Evolutionary conservation across 2,329 filamentous ascomycete species (phyloP), one percentile per base, ranked within the genome.

Genomic region (Pyrenochaeta sp.): DNA sequence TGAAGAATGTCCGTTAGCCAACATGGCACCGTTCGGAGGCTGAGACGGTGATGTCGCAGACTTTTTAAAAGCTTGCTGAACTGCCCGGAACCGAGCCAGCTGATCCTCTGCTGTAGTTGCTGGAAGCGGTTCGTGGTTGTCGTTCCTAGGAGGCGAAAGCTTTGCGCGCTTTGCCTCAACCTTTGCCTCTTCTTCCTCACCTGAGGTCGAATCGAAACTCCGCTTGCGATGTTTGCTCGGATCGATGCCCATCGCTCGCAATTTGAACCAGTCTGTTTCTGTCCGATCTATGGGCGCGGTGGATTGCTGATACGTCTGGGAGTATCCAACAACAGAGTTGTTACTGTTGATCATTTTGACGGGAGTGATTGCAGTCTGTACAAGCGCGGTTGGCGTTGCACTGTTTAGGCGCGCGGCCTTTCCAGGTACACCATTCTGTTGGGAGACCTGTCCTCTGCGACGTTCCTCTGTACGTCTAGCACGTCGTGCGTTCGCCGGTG

Each of bases 211-310:
- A 25, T 66, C 70, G 37, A 72, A 69, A 56, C 65, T 72, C 9
- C 70, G 74, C 60, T 75, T 77, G 28, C 69, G 70, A 44, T 67
- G 58, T 46, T 66, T 72, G 58, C 59, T 71, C 10, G 72, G 72
- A 55, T 82, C 78, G 45, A 84, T 71, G 8, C 83, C 83, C 64
- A 80, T 71, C 1, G 82, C 82, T 52, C 82, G 81, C 30, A 85
- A 73, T 43, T 77, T 73, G 73, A 85, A 86, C 68, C 83, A 86
- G 50, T 81, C 81, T 0, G 81, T 80, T 28, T 79, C 76, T 0
- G 82, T 84, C 2, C 78, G 79, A 65, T 82, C 80, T 40, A 78
- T 67, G 37, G 71, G 68, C 28, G 68, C 62, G 36, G 62, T 68
- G 3, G 63, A 62, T 24, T 65, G 67, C 8, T 66, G 56, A 46